Conservation (phyloP, 306 rosid species). For the Acmispon strigosus region DNA sequence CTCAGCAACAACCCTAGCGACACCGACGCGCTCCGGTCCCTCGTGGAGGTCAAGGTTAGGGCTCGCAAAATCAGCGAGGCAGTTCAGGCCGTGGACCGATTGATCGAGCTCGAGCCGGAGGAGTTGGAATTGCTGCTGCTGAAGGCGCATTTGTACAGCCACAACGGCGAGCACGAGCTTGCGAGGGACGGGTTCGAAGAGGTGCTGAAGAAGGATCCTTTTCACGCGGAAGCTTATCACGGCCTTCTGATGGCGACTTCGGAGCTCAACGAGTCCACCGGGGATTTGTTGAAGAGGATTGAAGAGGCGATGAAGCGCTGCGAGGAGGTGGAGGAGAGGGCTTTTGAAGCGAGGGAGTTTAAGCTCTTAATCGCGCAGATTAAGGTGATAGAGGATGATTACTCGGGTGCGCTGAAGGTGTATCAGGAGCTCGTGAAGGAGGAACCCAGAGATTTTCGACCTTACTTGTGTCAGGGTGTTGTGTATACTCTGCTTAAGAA, state of each 20-base stretch:
- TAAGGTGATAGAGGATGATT: conserved; percentile 61
- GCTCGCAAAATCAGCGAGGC: conserved; percentile 52
- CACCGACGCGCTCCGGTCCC: conserved; percentile 43
- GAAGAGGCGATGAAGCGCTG: conserved; percentile 47
- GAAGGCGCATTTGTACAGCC: conserved; percentile 59
- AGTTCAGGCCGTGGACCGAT: conserved; percentile 40
- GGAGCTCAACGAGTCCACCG: conserved; percentile 28
- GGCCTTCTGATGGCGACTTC: conserved; percentile 60
- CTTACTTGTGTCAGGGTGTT: conserved; percentile 83
- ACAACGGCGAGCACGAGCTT: conserved; percentile 33
- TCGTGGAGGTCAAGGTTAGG: conserved; percentile 45
- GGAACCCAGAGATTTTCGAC: conserved; percentile 87
- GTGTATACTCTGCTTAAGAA: conserved; percentile 63
- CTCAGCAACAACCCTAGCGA: conserved; percentile 26
- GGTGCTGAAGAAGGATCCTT: conserved; percentile 48
- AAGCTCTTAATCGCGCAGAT: conserved; percentile 80
- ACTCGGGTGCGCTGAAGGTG: conserved; percentile 56
- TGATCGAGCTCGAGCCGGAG: conserved; percentile 56
- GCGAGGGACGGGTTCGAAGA: conserved; percentile 53
- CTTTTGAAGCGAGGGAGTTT: conserved; percentile 67
- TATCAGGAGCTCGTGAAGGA: conserved; percentile 71
- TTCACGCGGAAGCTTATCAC: conserved; percentile 60
- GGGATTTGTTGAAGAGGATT: conserved; percentile 35
- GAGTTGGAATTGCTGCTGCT: conserved; percentile 60
- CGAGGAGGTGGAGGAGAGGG: conserved; percentile 34